A percentile compares a stretch with the other conserved stretches of the same genome.
Conservation (phyloP, 2,329 filamentous ascomycete genomes). For the Aspergillus niger region DNA sequence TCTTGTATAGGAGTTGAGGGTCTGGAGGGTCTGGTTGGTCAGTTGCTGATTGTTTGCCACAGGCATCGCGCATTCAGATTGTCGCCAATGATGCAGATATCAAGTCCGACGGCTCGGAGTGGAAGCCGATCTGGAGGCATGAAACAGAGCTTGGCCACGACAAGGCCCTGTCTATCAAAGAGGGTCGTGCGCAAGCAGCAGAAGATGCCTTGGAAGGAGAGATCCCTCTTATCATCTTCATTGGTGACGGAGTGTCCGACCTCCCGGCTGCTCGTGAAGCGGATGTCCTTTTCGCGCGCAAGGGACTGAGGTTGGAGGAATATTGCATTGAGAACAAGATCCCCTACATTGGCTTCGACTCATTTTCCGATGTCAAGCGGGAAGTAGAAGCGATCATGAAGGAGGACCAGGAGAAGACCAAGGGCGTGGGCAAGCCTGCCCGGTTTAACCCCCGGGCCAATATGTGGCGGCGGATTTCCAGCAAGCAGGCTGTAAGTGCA, state of each 20-base stretch:
- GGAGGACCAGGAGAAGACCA: constrained; percentile 63
- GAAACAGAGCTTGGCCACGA: constrained; percentile 67
- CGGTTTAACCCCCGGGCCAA: constrained; percentile 69
- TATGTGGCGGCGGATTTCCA: constrained; percentile 65
- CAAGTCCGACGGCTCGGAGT: constrained; percentile 57
- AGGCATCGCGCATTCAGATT: constrained; percentile 62
- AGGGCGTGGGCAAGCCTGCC: constrained; percentile 60
- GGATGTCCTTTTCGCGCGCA: constrained; percentile 67
- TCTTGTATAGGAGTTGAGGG: background rate
- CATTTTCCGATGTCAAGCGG: constrained; percentile 65
- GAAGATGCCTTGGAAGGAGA: constrained; percentile 60
- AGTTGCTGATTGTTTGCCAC: background rate
- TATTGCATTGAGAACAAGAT: constrained; percentile 66
- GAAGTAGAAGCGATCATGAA: constrained; percentile 61
- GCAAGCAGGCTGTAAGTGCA: constrained; percentile 54
- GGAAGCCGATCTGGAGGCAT: constrained; percentile 69
- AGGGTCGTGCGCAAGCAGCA: constrained; percentile 59
- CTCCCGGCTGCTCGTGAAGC: constrained; percentile 66
- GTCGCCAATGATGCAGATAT: constrained; percentile 69
- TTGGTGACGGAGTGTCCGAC: constrained; percentile 70
- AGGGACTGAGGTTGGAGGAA: constrained; percentile 65
- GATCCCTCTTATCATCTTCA: constrained; percentile 68
- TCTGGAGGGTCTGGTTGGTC: background rate
- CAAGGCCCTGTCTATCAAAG: constrained; percentile 65
- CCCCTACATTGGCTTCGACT: constrained; percentile 63